Base-by-base conservation (phyloP, 352 stramenopile species). In the Phytopythium kandeliae region DNA sequence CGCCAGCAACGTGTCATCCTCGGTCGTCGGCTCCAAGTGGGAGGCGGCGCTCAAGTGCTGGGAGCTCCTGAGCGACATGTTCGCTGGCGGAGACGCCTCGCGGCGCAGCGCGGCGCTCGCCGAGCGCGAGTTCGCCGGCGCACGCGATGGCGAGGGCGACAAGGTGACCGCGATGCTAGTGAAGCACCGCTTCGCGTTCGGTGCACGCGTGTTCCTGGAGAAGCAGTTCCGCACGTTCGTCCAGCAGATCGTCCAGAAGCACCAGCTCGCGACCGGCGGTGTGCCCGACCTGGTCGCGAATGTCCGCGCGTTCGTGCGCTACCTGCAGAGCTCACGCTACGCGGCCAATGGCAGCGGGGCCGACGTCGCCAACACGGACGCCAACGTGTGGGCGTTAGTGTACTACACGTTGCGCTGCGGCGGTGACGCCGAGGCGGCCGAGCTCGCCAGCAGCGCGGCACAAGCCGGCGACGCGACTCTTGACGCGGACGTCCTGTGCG, bases 371-470 rank as follows among this genome's bases (percentile, higher is more conserved):
- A 43, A 22, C 33, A 31, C 42, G 2, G 71, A 89, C 43, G 62
- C 62, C 10, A 85, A 89, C 57, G 61, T 82, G 30, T 94, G 83
- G 83, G 63, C 80, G 1, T 54, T 90, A 44, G 38, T 94, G 10
- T 94, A 91, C 67, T 94, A 91, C 59, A 88, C 71, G 22, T 48
- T 94, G 16, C 83, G 83, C 33, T 88, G 76, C 26, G 83, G 83
- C 33, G 76, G 77, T 21, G 73, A 89, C 21, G 62, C 82, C 24
- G 83, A 94, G 56, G 81, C 81, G 9, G 65, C 82, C 4, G 67
- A 86, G 25, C 58, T 92, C 6, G 75, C 71, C 25, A 54, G 55
- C 0, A 85, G 65, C 15, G 61, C 69, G 13, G 63, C 72, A 16
- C 62, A 57, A 15, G 50, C 67, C 2, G 71, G 74, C 38, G 65